These are phyloP conservation scores for Fonsecaea nubica DNA, from an alignment of 2,329 filamentous ascomycete species.

Conservation along the genomic window DNA sequence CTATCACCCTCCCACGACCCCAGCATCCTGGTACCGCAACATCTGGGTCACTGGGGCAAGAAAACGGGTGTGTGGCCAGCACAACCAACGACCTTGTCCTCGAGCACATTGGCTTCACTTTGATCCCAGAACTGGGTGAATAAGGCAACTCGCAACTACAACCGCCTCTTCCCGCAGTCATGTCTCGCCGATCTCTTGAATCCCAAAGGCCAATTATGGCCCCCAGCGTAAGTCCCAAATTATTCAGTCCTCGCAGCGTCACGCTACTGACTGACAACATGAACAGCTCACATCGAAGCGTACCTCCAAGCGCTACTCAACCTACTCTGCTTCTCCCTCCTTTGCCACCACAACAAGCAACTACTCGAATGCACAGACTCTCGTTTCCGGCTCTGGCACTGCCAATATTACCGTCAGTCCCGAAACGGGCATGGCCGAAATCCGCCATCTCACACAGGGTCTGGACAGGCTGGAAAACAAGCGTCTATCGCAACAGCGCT, in stretches of 20 bases:
- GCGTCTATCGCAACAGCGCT: constrained; percentile 80
- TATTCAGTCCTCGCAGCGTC: constrained; percentile 22
- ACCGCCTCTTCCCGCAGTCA: constrained; percentile 29
- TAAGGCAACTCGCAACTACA: constrained; percentile 7
- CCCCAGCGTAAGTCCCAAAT: constrained; percentile 54
- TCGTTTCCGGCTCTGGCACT: constrained; percentile 13
- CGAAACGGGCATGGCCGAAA: constrained; percentile 61
- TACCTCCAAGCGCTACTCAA: constrained; percentile 61
- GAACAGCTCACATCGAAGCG: constrained; percentile 51
- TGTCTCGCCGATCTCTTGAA: constrained; percentile 56
- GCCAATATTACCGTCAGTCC: constrained; percentile 34
- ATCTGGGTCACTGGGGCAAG: not conserved
- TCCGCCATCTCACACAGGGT: constrained; percentile 78
- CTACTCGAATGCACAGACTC: constrained; percentile 36
- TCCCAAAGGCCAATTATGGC: constrained; percentile 64
- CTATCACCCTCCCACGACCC: not conserved
- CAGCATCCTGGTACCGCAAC: constrained; percentile 2
- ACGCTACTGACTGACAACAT: constrained; percentile 19
- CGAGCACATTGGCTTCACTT: constrained; percentile 12
- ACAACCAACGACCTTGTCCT: not conserved
- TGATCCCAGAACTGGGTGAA: not conserved
- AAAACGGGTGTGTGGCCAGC: not conserved
- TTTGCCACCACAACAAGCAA: constrained; percentile 55
- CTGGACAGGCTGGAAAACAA: constrained; percentile 91
- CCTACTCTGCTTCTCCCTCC: constrained; percentile 57